Evolutionary conservation across 345 rosid species (phyloP), one percentile per base, ranked within the genome.

Genomic region (Acer yangbiense): DNA sequence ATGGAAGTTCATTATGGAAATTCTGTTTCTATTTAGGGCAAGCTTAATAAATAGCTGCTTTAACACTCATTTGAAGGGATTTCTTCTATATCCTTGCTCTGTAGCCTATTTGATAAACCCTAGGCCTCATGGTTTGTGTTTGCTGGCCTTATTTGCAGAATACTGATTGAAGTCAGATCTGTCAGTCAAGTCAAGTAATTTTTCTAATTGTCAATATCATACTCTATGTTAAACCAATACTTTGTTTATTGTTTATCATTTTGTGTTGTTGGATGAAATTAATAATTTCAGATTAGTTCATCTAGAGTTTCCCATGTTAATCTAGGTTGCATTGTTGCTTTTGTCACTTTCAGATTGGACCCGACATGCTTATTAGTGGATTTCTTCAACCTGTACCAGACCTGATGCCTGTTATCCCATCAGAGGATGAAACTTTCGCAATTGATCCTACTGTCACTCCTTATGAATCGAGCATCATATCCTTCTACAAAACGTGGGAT

Each of bases 341-440:
- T 35, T 52, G 69, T 58, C 58, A 73, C 46, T 82, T 52, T 65
- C 82, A 95, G 99, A 89, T 93, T 82, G 99, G 98, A 81, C 97
- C 94, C 0, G 99, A 95, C 82, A 90, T 96, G 90, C 98, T 96
- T 77, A 76, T 95, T 68, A 92, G 91, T 23, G 99, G 99, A 79
- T 95, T 87, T 86, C 94, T 95, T 78, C 97, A 92, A 80, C 98
- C 98, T 35, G 77, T 96, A 76, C 99, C 99, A 3, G 99, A 95
- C 66, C 79, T 87, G 79, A 86, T 84, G 73, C 97, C 98, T 35
- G 85, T 84, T 74, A 92, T 93, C 44, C 98, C 98, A 61, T 93
- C 96, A 60, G 89, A 82, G 82, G 87, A 88, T 2, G 97, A 91
- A 86, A 93, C 98, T 76, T 87, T 89, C 11, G 94, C 92, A 58